Evolutionary conservation across 495 filamentous ascomycete species (phyloP).

Genomic region (Lasiosphaeria hispida): DNA sequence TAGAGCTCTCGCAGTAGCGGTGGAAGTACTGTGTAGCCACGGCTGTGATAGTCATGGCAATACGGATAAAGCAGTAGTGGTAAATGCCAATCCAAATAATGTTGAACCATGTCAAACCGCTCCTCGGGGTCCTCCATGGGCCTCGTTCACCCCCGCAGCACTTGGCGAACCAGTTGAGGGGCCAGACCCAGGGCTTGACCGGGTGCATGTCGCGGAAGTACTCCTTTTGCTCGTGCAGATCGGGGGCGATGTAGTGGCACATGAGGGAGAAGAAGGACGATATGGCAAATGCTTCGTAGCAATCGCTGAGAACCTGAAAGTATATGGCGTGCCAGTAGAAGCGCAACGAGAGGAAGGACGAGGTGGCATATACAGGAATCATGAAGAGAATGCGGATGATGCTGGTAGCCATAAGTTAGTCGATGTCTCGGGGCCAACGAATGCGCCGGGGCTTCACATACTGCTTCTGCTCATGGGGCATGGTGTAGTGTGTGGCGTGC

Average conservation of each 20-base stretch:
- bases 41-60: constrained; percentile 79
- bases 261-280: constrained; percentile 87
- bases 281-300: constrained; percentile 91
- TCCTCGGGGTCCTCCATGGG: constrained; percentile 69
- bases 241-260: constrained; percentile 78
- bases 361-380: constrained; percentile 79
- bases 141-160: constrained; percentile 66
- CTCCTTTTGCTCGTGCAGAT: constrained; percentile 80
- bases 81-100: constrained; percentile 85
- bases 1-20: constrained; percentile 74
- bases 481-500: constrained; percentile 81
- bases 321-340: constrained; percentile 82
- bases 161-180: constrained; percentile 65
- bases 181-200: constrained; percentile 73
- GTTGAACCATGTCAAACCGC: constrained; percentile 93
- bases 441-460: constrained; percentile 30
- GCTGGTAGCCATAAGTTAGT: constrained; percentile 30
- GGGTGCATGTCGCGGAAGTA: constrained; percentile 69
- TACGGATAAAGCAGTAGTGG: constrained; percentile 85
- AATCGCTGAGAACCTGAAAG: constrained; percentile 76
- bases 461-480: constrained; percentile 80
- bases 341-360: constrained; percentile 72
- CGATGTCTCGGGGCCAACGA: too few relatives aligned
- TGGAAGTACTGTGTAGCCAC: constrained; percentile 67
- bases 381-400: constrained; percentile 92